Percentiles rank a stretch among this genome's conserved stretches.
These are phyloP conservation scores for Fomitopsis betulina DNA, from an alignment of 1,284 basidiomycete genomes.

Conservation along the genomic window DNA sequence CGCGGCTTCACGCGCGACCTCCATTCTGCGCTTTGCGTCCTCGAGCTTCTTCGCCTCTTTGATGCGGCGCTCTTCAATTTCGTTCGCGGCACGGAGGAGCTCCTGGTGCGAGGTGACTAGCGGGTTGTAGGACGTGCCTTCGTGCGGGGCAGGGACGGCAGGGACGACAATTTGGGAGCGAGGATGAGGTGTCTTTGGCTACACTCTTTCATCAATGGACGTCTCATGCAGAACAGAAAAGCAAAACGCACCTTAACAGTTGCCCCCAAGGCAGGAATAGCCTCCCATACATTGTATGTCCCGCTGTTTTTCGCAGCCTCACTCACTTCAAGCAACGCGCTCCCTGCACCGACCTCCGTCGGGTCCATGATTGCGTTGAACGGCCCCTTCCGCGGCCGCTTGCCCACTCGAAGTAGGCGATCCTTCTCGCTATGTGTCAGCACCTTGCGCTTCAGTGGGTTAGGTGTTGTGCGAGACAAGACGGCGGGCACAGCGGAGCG, in stretches of 20 bases:
- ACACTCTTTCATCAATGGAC: slow-evolving; percentile 27
- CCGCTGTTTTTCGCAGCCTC: slow-evolving; percentile 71
- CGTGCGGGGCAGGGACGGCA: slow-evolving; percentile 74
- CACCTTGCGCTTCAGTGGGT: slow-evolving; percentile 27
- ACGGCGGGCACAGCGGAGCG: slow-evolving; percentile 86
- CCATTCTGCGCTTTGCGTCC: slow-evolving; percentile 46
- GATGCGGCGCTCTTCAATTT: slow-evolving; percentile 59
- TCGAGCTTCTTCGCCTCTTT: slow-evolving; percentile 53
- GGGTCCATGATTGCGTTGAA: slow-evolving; percentile 68
- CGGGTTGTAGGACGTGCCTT: slow-evolving; percentile 95
- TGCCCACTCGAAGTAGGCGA: slow-evolving; percentile 69
- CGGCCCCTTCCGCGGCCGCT: slow-evolving; percentile 62
- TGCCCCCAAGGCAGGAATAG: slow-evolving; percentile 28
- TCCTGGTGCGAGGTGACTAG: slow-evolving; percentile 72
- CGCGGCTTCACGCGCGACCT: slow-evolving; percentile 37
- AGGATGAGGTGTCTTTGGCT: slow-evolving; percentile 44
- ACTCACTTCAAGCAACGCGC: slow-evolving; percentile 54
- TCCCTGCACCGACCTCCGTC: slow-evolving; percentile 58
- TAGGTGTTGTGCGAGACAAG: slow-evolving; percentile 37
- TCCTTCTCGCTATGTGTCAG: slow-evolving; percentile 67
- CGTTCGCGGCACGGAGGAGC: slow-evolving; percentile 68
- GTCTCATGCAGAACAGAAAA: neutral
- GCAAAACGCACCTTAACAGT: slow-evolving; percentile 45
- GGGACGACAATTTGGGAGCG: slow-evolving; percentile 54
- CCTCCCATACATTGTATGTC: slow-evolving; percentile 69